These are phyloP conservation scores for Agrocybe pediades DNA, from an alignment of 768 basidiomycete species.

Conservation along the genomic window DNA sequence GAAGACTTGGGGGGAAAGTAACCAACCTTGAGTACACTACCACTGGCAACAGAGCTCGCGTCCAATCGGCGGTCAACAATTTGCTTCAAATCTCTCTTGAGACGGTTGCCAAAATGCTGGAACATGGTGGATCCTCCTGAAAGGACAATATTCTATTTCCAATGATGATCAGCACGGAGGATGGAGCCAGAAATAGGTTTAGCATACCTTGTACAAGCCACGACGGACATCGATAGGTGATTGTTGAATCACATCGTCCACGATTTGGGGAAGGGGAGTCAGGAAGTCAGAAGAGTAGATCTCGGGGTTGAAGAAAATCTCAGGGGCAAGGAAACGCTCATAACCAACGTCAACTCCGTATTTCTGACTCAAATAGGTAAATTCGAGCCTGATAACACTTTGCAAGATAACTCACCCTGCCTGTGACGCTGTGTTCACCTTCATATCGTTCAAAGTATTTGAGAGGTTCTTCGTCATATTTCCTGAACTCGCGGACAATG, in stretches of 20 bases:
- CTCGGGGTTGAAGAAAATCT: constrained; percentile 99
- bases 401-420: constrained; percentile 58
- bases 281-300: constrained; percentile 98
- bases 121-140: constrained; percentile 99
- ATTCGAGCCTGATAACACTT: neutral
- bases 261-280: constrained; percentile 93
- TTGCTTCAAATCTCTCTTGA: constrained; percentile 94
- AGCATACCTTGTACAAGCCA: constrained; percentile 88
- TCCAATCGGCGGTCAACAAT: constrained; percentile 91
- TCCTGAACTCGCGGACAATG: constrained; percentile 97
- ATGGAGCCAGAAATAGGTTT: neutral
- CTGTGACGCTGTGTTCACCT: constrained; percentile 91
- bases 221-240: constrained; percentile 97
- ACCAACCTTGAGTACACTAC: constrained; percentile 73
- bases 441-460: constrained; percentile 95
- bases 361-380: constrained; percentile 54
- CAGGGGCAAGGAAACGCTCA: constrained; percentile 98
- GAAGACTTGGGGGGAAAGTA: neutral
- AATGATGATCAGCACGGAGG: neutral
- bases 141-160: constrained; percentile 85
- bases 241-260: constrained; percentile 93
- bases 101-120: constrained; percentile 95
- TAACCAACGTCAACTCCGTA: constrained; percentile 95
- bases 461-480: constrained; percentile 95
- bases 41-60: constrained; percentile 71